Evolutionary conservation across 331 rosid species (phyloP), one percentile per base, ranked within the genome.

Genomic region (Acacia pycnantha): DNA sequence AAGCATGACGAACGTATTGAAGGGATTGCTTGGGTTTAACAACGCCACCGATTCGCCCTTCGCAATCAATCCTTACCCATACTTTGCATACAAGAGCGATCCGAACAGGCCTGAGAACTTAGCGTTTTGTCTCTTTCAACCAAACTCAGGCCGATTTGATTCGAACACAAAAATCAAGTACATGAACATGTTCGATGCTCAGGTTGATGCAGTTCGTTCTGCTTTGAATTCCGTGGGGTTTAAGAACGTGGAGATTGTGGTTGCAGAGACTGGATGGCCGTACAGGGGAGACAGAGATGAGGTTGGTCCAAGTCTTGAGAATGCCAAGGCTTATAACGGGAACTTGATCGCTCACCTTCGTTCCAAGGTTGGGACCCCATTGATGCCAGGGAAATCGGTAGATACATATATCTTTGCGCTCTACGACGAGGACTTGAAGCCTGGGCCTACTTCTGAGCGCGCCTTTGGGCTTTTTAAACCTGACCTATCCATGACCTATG

Each of bases 261-360:
- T 96, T 27, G 99, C 98, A 0, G 99, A 96, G 86, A 96, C 99
- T 2, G 99, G 99, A 2, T 96, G 99, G 99, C 98, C 99, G n/a
- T 96, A 96, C 89, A 92, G 90, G 77, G 99, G 98, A 58, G 97
- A 96, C 70, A 18, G 15, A 74, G 48, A 90, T 29, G 99, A 96
- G 87, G 97, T 87, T 65, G 99, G 98, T 8, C 84, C 95, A 0
- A 87, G 98, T 43, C 78, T 91, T 41, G 94, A 94, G 74, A 91
- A 96, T 77, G 99, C 99, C 0, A 94, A 90, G 71, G 99, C 98
- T 67, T 96, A 89, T 58, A 96, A 96, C 7, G 97, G 95, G 18
- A 94, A 94, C 82, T 66, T 96, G 62, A 92, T 94, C 44, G 89
- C 94, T 0, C 99, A 96, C 82, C 93, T 94, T 4, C 90, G 97